Percentiles rank a stretch among this genome's conserved stretches.
These are phyloP conservation scores for Kazachstania martiniae DNA, from an alignment of 805 yeast species.

Conservation along the genomic window DNA sequence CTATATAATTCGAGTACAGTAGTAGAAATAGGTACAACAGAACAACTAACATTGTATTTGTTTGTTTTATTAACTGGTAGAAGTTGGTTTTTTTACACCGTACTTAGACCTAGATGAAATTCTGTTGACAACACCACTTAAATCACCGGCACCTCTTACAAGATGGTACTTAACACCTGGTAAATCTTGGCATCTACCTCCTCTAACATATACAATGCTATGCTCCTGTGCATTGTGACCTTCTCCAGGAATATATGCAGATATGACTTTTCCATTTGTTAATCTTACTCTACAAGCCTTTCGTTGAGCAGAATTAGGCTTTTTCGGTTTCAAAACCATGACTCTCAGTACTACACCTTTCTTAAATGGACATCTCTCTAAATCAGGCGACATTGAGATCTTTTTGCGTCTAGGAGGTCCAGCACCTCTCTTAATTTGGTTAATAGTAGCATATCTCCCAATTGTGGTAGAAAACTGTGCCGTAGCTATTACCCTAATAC, in stretches of 20 bases:
- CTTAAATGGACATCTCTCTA: slow-evolving; percentile 71
- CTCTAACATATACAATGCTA: slow-evolving; percentile 89
- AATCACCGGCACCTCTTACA: slow-evolving; percentile 86
- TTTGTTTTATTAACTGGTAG: too few relatives aligned
- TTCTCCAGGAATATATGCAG: slow-evolving; percentile 96
- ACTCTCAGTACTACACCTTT: slow-evolving; percentile 92
- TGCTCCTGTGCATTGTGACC: slow-evolving; percentile 98
- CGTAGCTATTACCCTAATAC: neutral
- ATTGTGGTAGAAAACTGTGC: slow-evolving; percentile 1
- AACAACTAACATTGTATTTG: too few relatives aligned
- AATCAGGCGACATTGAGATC: slow-evolving; percentile 64
- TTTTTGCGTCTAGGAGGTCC: slow-evolving; percentile 32
- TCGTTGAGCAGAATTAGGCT: slow-evolving; percentile 96
- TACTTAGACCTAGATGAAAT: slow-evolving; percentile 82
- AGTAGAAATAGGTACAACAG: too few relatives aligned
- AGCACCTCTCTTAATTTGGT: slow-evolving; percentile 66
- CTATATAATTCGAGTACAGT: too few relatives aligned
- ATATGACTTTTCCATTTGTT: slow-evolving; percentile 77
- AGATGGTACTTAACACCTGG: slow-evolving; percentile 96
- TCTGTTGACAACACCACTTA: slow-evolving; percentile 92
- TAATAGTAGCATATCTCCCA: slow-evolving; percentile 47
- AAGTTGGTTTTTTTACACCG: slow-evolving; percentile 78
- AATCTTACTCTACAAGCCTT: slow-evolving; percentile 92
- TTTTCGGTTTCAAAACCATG: slow-evolving; percentile 92
- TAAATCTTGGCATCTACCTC: slow-evolving; percentile 96